Conservation (phyloP, 371 early-diverging fungal species). For the Coemansia sp. region DNA sequence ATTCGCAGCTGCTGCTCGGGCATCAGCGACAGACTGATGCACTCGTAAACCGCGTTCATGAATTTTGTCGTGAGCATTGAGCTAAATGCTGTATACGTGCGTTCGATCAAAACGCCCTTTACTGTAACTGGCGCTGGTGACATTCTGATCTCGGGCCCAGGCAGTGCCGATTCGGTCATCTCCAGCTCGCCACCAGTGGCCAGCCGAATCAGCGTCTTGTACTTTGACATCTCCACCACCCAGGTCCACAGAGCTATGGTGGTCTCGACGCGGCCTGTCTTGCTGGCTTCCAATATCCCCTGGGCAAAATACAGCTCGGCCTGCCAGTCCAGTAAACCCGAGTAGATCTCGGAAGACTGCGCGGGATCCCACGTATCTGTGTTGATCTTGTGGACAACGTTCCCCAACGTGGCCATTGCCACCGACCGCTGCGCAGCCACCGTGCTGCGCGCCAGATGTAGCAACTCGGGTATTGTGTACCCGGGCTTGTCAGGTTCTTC, state of each 20-base stretch:
- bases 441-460: conserved; percentile 77
- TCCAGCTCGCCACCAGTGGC: conserved; percentile 28
- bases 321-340: conserved; percentile 48
- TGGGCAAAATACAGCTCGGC: conserved; percentile 45
- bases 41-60: conserved; percentile 24
- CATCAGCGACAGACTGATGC: conserved; percentile 19
- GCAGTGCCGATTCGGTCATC: not conserved
- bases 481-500: conserved; percentile 81
- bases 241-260: conserved; percentile 45
- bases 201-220: conserved; percentile 38
- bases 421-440: conserved; percentile 82
- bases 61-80: conserved; percentile 18
- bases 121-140: conserved; percentile 17
- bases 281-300: conserved; percentile 29
- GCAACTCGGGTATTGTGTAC: conserved; percentile 82
- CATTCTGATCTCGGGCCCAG: conserved; percentile 31
- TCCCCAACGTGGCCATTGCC: conserved; percentile 63
- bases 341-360: conserved; percentile 33
- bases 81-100: conserved; percentile 34
- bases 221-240: conserved; percentile 47
- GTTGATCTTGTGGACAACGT: conserved; percentile 61
- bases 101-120: conserved; percentile 28
- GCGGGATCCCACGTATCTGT: conserved; percentile 35
- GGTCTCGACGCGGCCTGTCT: conserved; percentile 32
- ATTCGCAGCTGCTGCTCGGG: conserved; percentile 39